These are phyloP conservation scores for Botrytis sinoallii DNA, from an alignment of 2,329 filamentous ascomycete species.

Conservation along the genomic window DNA sequence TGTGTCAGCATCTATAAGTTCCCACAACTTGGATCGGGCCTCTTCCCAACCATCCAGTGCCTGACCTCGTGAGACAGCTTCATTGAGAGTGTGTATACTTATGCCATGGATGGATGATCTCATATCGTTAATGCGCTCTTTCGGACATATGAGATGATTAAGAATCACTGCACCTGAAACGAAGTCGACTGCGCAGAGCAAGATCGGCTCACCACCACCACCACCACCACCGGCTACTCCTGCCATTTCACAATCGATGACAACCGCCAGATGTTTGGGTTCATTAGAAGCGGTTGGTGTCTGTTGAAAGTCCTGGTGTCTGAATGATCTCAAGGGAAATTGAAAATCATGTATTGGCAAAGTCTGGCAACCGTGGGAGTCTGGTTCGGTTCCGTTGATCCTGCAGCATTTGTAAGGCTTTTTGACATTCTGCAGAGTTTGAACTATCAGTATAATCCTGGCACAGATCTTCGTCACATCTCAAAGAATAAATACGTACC, in stretches of 20 bases:
- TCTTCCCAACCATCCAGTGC: conserved; percentile 43
- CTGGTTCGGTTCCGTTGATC: not conserved
- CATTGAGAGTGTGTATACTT: conserved; percentile 35
- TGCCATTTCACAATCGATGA: too few relatives aligned
- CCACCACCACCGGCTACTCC: too few relatives aligned
- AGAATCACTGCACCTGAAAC: too few relatives aligned
- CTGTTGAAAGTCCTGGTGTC: conserved; percentile 21
- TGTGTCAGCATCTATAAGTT: conserved; percentile 43
- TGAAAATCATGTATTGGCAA: conserved; percentile 24
- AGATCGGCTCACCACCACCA: too few relatives aligned
- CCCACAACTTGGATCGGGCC: conserved; percentile 44
- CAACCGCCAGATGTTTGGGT: conserved; percentile 14
- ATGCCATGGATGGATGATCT: conserved; percentile 40
- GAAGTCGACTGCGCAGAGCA: too few relatives aligned
- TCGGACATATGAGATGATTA: too few relatives aligned
- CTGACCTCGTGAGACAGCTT: conserved; percentile 35
- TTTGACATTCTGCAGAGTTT: too few relatives aligned
- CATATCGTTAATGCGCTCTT: too few relatives aligned
- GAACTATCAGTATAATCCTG: too few relatives aligned
- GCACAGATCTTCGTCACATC: too few relatives aligned
- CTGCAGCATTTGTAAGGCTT: too few relatives aligned
- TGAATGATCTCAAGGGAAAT: conserved; percentile 16
- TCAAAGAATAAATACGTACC: too few relatives aligned
- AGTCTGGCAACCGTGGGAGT: conserved; percentile 20
- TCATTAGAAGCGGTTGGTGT: conserved; percentile 19